Evolutionary conservation across 257 asterid species (phyloP), one percentile per base, ranked within the genome.

Genomic region (Prunella vulgaris): DNA sequence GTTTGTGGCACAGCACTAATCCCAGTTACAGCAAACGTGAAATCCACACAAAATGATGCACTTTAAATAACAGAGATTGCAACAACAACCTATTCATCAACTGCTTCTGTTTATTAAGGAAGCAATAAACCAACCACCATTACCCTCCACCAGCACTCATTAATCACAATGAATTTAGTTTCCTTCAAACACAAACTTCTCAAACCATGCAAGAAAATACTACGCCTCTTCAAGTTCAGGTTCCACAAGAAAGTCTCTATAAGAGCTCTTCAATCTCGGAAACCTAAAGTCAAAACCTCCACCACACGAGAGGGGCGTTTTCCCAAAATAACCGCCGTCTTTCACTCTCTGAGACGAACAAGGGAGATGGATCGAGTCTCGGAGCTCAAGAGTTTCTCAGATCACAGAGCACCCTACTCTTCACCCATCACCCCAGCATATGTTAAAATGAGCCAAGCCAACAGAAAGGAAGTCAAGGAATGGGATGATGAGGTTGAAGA

Each of bases 361-460:
- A 48, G 76, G 67, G 84, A 82, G 17, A 73, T 65, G 71, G 92
- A 86, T 28, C 68, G 76, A 22, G 79, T 82, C 64, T 68, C 80
- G 30, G 85, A 77, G 75, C 79, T 84, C 22, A 82, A 78, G 84
- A 85, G 90, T 71, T 84, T 86, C 22, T 77, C 92, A 0, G 95
- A 82, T 12, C 80, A 76, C 1, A 81, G 52, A 35, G 97, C 81
- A 5, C 97, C 96, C 10, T 52, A 73, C 27, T 79, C 96, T 1
- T 90, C 96, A 0, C 97, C 97, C 5, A 72, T 84, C n/a, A 91
- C 97, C 40, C 96, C 95, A 5, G 93, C 96, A 3, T 84, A 83
- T 7, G 9, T 78, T 14, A 83, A 79, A 63, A 35, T 76, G 80
- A 60, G 74, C 27, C 77, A 46, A 25, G 80, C 70, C 2, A 57